Base-by-base conservation (phyloP, 805 yeast species). In the Cyberlindnera galapagoensis region DNA sequence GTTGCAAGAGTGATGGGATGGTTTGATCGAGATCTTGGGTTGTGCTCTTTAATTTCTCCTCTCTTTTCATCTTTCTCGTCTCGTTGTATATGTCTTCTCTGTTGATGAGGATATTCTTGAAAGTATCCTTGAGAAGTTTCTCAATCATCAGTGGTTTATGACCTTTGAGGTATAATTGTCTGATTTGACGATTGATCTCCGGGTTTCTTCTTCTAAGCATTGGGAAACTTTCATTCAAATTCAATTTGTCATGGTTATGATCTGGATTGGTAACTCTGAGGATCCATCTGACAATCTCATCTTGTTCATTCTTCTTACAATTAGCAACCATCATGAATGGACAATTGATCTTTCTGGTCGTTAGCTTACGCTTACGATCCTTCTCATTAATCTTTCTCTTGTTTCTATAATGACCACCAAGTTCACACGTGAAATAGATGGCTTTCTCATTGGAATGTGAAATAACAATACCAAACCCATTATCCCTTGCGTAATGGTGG, bases 41-140 rank as follows among this genome's bases (percentile, higher is more conserved):
- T 15, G 25, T 36, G 11, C 35, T 31, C 22, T 44, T 51, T 20
- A 36, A 25, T 33, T 44, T 50, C 29, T 51, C 56, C 31, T 51
- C 56, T 29, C 56, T 43, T 28, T 51, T 51, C 56, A 51, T 51
- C 43, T 51, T 51, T 50, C 56, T 48, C 1, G 56, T 51, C 39
- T 51, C 56, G 34, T 51, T 51, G 31, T 51, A 51, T 24, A 51
- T 51, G 21, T 51, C 56, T 33, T 51, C 56, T 35, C 56, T 47
- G 31, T 51, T 51, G 40, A 51, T 51, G 26, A 47, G 21, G 14
- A 51, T 51, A 21, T 38, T 47, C 36, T 46, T 44, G 33, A 50
- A 51, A 24, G 33, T 46, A 9, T 40, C 38, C 33, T 51, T 51
- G 25, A 51, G 28, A 7, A 46, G 17, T 29, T 42, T 51, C 29